A percentile compares a stretch with the other conserved stretches of the same genome.
Evolutionary conservation across 2,329 filamentous ascomycete genomes (phyloP).

Genomic region (Talaromyces sp.): DNA sequence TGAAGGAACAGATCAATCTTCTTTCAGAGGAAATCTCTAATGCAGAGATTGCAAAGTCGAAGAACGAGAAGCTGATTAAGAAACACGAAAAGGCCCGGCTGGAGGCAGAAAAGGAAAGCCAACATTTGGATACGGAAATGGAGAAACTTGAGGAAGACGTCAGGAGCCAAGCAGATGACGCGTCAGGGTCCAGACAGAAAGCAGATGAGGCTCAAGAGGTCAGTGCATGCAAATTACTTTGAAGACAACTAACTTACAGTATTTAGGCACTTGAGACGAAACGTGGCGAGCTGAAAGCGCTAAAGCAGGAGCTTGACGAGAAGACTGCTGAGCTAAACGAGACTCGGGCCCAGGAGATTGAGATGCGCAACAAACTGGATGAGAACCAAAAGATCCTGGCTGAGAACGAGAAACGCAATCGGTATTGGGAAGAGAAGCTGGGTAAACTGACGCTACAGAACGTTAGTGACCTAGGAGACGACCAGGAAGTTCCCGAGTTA

Average conservation of each 20-base stretch:
- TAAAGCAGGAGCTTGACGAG: slow-evolving; percentile 83
- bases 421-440: slow-evolving; percentile 87
- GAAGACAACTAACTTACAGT: slow-evolving; percentile 16
- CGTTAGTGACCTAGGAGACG: slow-evolving; percentile 63
- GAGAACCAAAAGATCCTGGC: slow-evolving; percentile 84
- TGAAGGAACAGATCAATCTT: slow-evolving; percentile 79
- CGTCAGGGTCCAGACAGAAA: slow-evolving; percentile 64
- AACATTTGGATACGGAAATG: slow-evolving; percentile 65
- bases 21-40: slow-evolving; percentile 77
- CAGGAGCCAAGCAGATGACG: slow-evolving; percentile 67
- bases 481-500: slow-evolving; percentile 47
- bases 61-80: slow-evolving; percentile 83
- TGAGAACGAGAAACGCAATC: slow-evolving; percentile 79
- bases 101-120: slow-evolving; percentile 75
- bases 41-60: slow-evolving; percentile 81
- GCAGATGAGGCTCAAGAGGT: slow-evolving; percentile 76
- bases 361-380: slow-evolving; percentile 97
- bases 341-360: slow-evolving; percentile 83
- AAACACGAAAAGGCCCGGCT: slow-evolving; percentile 82
- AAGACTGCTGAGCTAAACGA: slow-evolving; percentile 83
- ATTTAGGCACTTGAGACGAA: slow-evolving; percentile 63
- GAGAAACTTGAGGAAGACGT: slow-evolving; percentile 76
- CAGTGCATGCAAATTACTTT: slow-evolving; percentile 13
- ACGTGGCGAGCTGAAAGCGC: slow-evolving; percentile 69
- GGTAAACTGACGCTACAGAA: slow-evolving; percentile 79